Percentiles rank a stretch among this genome's conserved stretches.
These are phyloP conservation scores for Euphrasia confusa DNA, from an alignment of 257 asterid species.

Conservation along the genomic window DNA sequence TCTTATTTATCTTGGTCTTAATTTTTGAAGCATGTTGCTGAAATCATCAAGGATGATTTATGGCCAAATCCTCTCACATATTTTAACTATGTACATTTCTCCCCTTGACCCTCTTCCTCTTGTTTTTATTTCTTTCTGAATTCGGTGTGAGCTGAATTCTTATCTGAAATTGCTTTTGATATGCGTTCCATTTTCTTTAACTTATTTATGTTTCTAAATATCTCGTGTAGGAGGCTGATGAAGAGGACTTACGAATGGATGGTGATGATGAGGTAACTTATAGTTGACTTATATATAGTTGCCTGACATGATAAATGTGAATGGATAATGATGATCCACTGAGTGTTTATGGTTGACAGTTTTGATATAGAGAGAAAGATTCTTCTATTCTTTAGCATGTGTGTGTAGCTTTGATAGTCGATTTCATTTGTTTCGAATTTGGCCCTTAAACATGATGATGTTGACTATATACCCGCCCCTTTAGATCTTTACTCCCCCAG, in stretches of 20 bases:
- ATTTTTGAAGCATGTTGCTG: conserved; percentile 55
- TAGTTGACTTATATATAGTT: neutral
- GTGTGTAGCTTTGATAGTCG: conserved; percentile 3
- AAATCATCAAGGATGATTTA: conserved; percentile 65
- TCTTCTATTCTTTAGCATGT: conserved; percentile 13
- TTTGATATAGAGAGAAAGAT: neutral
- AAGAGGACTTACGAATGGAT: conserved; percentile 47
- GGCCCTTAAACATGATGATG: neutral
- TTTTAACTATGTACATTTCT: conserved; percentile 41
- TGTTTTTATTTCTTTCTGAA: neutral
- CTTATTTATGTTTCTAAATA: neutral
- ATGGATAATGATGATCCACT: neutral
- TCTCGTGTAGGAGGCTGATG: conserved; percentile 50
- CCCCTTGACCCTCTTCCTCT: conserved; percentile 19
- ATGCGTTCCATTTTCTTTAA: neutral
- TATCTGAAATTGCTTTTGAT: neutral
- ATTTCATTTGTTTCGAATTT: neutral
- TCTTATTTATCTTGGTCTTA: neutral
- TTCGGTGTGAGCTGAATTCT: neutral
- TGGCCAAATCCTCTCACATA: conserved; percentile 71
- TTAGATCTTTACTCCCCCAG: too few relatives aligned
- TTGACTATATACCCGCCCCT: too few relatives aligned
- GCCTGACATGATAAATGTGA: neutral
- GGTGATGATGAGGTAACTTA: conserved; percentile 54
- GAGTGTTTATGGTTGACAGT: neutral